A percentile compares a stretch with the other conserved stretches of the same genome.
Evolutionary conservation across 371 early-diverging fungal species (phyloP).

Genomic region (Mucor sp.): DNA sequence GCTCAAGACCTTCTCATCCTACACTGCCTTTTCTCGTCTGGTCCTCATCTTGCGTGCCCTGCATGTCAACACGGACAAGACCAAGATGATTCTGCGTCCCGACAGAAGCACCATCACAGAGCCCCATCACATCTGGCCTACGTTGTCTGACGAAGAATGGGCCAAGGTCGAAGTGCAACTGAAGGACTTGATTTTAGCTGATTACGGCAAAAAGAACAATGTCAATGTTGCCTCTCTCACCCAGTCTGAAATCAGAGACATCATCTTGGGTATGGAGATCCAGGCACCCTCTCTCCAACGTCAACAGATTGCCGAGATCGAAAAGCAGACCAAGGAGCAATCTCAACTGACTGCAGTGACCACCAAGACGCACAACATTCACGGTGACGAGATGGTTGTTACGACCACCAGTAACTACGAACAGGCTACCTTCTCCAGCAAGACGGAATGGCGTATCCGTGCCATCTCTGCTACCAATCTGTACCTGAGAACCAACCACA

Average conservation of each 20-base stretch:
- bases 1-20: slow-evolving; percentile 91
- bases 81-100: slow-evolving; percentile 93
- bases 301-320: slow-evolving; percentile 97
- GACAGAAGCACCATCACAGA: slow-evolving; percentile 93
- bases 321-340: slow-evolving; percentile 92
- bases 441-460: slow-evolving; percentile 98
- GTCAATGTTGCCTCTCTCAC: slow-evolving; percentile 97
- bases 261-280: slow-evolving; percentile 99
- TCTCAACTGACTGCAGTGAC: slow-evolving; percentile 94
- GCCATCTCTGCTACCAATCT: slow-evolving; percentile 95
- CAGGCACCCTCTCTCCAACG: slow-evolving; percentile 96
- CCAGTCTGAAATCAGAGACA: slow-evolving; percentile 97
- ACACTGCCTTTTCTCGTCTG: slow-evolving; percentile 98
- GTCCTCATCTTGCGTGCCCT: slow-evolving; percentile 95
- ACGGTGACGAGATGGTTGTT: slow-evolving; percentile 98
- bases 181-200: slow-evolving; percentile 97
- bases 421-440: slow-evolving; percentile 94
- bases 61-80: slow-evolving; percentile 95
- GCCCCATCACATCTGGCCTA: slow-evolving; percentile 98
- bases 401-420: slow-evolving; percentile 98
- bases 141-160: slow-evolving; percentile 97
- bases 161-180: slow-evolving; percentile 94
- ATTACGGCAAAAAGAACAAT: slow-evolving; percentile 99
- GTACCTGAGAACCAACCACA: slow-evolving; percentile 93
- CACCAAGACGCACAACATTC: slow-evolving; percentile 95